phyloP scores from a whole-genome alignment of 164 flowering plant species.

The Malania oleifera region DNA sequence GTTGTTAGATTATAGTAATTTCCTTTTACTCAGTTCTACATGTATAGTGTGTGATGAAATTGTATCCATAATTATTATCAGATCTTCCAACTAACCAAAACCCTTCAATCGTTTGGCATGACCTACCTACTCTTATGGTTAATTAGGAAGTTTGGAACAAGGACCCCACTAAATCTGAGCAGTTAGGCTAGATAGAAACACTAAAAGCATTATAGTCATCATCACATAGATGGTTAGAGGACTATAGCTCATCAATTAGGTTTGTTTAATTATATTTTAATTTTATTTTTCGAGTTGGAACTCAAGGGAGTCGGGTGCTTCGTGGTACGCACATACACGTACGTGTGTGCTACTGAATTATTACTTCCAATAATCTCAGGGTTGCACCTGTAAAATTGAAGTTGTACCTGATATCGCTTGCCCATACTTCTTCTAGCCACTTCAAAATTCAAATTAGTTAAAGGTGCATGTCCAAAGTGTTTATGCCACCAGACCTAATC shows the following conservation, averaged over 20 bases:
- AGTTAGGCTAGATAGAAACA: conserved; percentile 11
- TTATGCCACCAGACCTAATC: not conserved
- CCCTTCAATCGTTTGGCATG: not conserved
- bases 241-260: not conserved
- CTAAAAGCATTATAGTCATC: conserved; percentile 3
- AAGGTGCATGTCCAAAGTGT: not conserved
- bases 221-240: not conserved
- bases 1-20: not conserved
- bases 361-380: no score
- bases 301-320: no score
- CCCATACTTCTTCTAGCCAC: no score
- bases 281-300: no score
- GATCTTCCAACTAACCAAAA: no score
- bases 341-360: no score
- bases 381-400: no score
- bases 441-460: not conserved
- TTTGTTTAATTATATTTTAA: not conserved
- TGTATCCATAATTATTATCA: not conserved
- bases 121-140: conserved; percentile 1
- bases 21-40: not conserved
- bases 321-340: no score
- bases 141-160: conserved; percentile 3
- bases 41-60: not conserved
- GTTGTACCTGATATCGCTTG: no score
- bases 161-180: conserved; percentile 23